Conservation (phyloP, 2,329 filamentous ascomycete species). For the Alternaria alternata region DNA sequence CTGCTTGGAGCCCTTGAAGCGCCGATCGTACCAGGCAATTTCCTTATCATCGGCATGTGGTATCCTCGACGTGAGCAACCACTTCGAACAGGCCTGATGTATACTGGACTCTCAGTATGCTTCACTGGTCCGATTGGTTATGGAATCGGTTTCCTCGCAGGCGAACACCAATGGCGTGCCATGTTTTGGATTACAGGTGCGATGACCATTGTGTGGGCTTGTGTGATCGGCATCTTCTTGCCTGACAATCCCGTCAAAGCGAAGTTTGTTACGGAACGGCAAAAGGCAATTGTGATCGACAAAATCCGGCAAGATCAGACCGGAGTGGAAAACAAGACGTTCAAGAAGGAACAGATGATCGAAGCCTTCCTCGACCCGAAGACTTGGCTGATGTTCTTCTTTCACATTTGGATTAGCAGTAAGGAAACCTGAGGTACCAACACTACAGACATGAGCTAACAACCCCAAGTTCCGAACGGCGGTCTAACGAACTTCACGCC, state of each 20-base stretch:
- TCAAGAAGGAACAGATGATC: conserved; percentile 54
- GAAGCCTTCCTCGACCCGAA: conserved; percentile 55
- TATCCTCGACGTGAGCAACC: conserved; percentile 46
- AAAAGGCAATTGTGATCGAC: conserved; percentile 41
- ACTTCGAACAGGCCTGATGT: conserved; percentile 37
- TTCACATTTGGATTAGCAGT: conserved; percentile 39
- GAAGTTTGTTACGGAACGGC: conserved; percentile 42
- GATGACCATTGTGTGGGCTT: conserved; percentile 40
- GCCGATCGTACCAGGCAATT: conserved; percentile 55
- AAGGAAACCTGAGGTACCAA: neutral
- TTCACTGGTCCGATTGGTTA: conserved; percentile 47
- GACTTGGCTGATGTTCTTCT: conserved; percentile 49
- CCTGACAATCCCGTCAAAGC: conserved; percentile 52
- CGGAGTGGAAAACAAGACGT: conserved; percentile 58
- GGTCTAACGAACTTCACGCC: conserved; percentile 45
- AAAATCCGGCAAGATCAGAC: conserved; percentile 55
- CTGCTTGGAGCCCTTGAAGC: conserved; percentile 65
- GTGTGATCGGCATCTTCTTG: conserved; percentile 45
- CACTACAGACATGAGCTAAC: neutral
- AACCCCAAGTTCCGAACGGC: conserved; percentile 41
- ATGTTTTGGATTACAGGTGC: conserved; percentile 52
- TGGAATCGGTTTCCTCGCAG: conserved; percentile 35
- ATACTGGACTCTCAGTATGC: conserved; percentile 46
- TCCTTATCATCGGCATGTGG: conserved; percentile 50
- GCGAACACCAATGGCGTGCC: conserved; percentile 49